Conservation (phyloP, 1,139 yeast genomes). For the Taphrina betulina region DNA sequence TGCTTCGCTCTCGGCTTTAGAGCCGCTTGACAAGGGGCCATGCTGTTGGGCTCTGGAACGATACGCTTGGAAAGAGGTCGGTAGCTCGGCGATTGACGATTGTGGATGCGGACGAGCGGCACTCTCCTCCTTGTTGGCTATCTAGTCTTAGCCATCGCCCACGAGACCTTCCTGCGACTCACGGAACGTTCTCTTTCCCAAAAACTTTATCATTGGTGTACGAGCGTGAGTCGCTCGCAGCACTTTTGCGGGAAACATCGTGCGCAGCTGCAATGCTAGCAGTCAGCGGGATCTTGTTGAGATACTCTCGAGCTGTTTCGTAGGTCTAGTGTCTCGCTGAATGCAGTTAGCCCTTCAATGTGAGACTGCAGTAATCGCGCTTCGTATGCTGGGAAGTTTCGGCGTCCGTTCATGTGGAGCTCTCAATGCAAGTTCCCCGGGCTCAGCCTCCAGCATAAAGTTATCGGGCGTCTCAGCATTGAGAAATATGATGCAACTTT, state of each 20-base stretch:
- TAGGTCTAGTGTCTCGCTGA: too few relatives aligned
- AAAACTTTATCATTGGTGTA: constrained; percentile 12
- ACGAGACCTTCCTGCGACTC: background rate
- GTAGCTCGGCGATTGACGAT: background rate
- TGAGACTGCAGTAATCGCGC: too few relatives aligned
- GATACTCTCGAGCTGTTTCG: background rate
- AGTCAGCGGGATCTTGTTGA: too few relatives aligned
- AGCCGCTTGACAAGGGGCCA: background rate
- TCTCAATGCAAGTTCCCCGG: too few relatives aligned
- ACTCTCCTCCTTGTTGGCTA: background rate
- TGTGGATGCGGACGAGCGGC: constrained; percentile 4
- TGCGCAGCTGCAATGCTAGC: background rate
- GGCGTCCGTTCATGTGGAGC: too few relatives aligned
- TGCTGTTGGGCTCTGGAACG: background rate
- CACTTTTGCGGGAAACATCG: background rate
- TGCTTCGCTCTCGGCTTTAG: background rate
- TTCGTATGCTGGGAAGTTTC: too few relatives aligned
- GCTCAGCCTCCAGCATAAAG: too few relatives aligned
- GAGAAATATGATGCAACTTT: too few relatives aligned
- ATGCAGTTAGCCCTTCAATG: too few relatives aligned
- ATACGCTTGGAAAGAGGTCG: background rate
- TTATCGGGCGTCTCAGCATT: too few relatives aligned
- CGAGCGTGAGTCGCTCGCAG: background rate
- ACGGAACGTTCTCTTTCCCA: constrained; percentile 14
- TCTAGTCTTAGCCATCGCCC: background rate